Evolutionary conservation across 495 filamentous ascomycete genomes (phyloP).

Genomic region (Glonium stellatum): DNA sequence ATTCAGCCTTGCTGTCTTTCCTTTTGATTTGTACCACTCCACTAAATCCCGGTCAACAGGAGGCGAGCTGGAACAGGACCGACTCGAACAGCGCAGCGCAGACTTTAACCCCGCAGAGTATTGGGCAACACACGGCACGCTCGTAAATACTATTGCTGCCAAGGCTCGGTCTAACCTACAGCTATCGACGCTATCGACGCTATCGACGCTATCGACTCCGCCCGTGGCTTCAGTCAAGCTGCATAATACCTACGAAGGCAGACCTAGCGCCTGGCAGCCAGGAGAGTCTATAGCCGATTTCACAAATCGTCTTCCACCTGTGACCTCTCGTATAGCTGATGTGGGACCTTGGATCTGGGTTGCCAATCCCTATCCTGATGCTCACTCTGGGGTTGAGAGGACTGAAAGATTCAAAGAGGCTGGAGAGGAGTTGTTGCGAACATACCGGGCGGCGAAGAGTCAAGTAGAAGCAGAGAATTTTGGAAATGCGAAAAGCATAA

Average conservation of each 20-base stretch:
- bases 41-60: slow-evolving; percentile 11
- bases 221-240: slow-evolving; percentile 17
- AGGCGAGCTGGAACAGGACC: slow-evolving; percentile 20
- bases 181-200: too few relatives aligned
- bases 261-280: slow-evolving; percentile 43
- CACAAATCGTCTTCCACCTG: slow-evolving; percentile 57
- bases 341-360: slow-evolving; percentile 61
- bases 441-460: slow-evolving; percentile 37
- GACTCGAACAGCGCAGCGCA: slow-evolving; percentile 10
- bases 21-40: not conserved
- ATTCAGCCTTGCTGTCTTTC: not conserved
- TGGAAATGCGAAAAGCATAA: slow-evolving; percentile 34
- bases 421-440: slow-evolving; percentile 40
- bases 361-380: slow-evolving; percentile 42
- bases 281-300: slow-evolving; percentile 57
- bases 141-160: slow-evolving; percentile 5
- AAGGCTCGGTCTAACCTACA: too few relatives aligned
- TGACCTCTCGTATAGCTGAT: slow-evolving; percentile 32
- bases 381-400: slow-evolving; percentile 29
- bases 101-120: not conserved
- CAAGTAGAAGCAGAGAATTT: slow-evolving; percentile 39
- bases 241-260: slow-evolving; percentile 44
- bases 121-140: slow-evolving; percentile 3
- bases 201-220: not conserved
- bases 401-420: slow-evolving; percentile 40